These are phyloP conservation scores for Mucor sp. DNA, from an alignment of 371 early-diverging fungal genomes.

Conservation along the genomic window DNA sequence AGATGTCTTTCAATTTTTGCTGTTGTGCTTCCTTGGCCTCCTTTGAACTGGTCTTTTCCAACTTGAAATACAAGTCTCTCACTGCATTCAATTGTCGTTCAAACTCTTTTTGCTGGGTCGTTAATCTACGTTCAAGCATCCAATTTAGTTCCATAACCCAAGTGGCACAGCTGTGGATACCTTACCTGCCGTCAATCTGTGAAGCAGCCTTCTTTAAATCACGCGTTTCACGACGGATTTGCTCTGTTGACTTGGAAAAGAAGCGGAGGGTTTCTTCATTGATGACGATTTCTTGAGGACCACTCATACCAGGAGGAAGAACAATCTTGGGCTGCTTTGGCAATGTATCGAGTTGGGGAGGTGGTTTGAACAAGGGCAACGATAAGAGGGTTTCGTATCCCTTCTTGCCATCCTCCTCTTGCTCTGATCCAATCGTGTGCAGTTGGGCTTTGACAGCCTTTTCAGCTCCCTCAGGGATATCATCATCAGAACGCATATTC, in stretches of 20 bases:
- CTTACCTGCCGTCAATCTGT: constrained; percentile 4
- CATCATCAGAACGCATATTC: constrained; percentile 17
- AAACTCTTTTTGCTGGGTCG: constrained; percentile 32
- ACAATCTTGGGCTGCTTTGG: constrained; percentile 36
- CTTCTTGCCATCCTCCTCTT: background rate
- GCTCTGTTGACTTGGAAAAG: constrained; percentile 30
- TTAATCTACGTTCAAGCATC: too few relatives aligned
- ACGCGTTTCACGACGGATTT: constrained; percentile 26
- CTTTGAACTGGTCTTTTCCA: constrained; percentile 12
- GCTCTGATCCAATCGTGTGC: constrained; percentile 1
- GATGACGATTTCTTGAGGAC: constrained; percentile 43
- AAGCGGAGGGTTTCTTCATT: constrained; percentile 45
- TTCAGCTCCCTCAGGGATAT: background rate
- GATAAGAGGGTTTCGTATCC: constrained; percentile 26
- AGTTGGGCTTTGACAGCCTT: constrained; percentile 28
- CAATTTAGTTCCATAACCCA: too few relatives aligned
- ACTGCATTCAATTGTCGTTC: constrained; percentile 21
- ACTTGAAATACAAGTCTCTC: constrained; percentile 18
- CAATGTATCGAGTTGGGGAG: constrained; percentile 23
- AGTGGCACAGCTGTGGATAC: background rate
- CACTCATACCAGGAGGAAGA: constrained; percentile 30
- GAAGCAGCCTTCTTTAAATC: constrained; percentile 20
- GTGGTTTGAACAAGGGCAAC: constrained; percentile 32
- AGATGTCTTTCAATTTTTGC: constrained; percentile 14
- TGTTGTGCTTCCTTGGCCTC: constrained; percentile 11